Percentiles rank a stretch among this genome's conserved stretches.
Conservation (phyloP, 176 grass and related monocot species). For the Oryza meridionalis region DNA sequence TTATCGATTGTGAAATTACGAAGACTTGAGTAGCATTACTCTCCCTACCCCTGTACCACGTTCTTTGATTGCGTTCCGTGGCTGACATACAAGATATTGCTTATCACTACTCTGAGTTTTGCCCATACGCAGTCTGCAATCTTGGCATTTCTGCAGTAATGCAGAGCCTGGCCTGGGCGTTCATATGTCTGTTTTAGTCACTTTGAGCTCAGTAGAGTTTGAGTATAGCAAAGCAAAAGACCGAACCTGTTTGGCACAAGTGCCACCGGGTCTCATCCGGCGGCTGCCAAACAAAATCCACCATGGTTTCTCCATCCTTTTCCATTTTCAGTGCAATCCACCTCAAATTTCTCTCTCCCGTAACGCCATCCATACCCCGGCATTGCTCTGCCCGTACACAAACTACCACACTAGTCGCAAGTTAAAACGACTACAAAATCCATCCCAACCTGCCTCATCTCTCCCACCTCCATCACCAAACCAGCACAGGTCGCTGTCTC, state of each 20-base stretch:
- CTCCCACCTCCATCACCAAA: too few species aligned
- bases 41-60: too few species aligned
- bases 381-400: background rate
- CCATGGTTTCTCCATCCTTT: background rate
- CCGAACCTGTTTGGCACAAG: background rate
- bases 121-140: too few species aligned
- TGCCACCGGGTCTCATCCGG: background rate
- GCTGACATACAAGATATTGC: background rate
- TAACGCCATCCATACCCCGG: background rate
- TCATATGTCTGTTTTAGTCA: too few species aligned
- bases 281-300: background rate
- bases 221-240: background rate
- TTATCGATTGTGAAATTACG: too few species aligned
- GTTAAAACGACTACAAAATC: background rate
- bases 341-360: background rate
- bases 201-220: too few species aligned
- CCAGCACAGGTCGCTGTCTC: constrained; percentile 27
- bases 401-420: background rate
- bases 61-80: background rate
- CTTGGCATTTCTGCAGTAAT: too few species aligned
- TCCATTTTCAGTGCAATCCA: background rate
- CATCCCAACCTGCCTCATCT: background rate
- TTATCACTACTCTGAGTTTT: background rate
- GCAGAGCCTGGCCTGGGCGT: too few species aligned
- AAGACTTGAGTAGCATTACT: too few species aligned